These are phyloP conservation scores for Phialophora verrucosa DNA, from an alignment of 2,329 filamentous ascomycete genomes.

Conservation along the genomic window DNA sequence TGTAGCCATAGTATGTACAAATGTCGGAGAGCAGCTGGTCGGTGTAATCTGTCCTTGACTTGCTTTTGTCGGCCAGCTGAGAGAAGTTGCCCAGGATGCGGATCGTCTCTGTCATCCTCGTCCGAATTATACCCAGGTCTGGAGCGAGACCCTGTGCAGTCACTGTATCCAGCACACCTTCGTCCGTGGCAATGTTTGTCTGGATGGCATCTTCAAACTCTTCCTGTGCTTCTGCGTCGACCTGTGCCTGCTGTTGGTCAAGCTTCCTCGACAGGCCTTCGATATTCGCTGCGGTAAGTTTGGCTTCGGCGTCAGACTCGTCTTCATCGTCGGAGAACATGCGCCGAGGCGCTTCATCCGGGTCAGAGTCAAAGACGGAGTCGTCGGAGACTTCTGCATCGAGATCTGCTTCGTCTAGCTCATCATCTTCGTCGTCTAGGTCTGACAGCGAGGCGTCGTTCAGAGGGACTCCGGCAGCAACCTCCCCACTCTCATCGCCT, in stretches of 20 bases:
- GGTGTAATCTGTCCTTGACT: constrained; percentile 87
- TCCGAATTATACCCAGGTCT: constrained; percentile 85
- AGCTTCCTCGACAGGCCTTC: constrained; percentile 86
- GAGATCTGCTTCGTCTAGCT: constrained; percentile 41
- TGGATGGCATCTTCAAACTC: constrained; percentile 88
- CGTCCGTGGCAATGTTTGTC: constrained; percentile 87
- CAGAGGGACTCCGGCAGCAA: constrained; percentile 55
- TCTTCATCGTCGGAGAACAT: constrained; percentile 97
- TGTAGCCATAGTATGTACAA: constrained; percentile 96
- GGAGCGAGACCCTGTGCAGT: constrained; percentile 75
- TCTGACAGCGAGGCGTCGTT: constrained; percentile 45
- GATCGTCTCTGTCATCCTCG: constrained; percentile 89
- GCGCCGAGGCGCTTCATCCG: constrained; percentile 61
- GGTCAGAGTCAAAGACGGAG: constrained; percentile 73
- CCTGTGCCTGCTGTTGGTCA: constrained; percentile 75
- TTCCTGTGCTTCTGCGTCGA: constrained; percentile 80
- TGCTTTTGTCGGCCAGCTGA: constrained; percentile 76
- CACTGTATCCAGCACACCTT: constrained; percentile 66
- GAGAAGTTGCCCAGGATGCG: constrained; percentile 88
- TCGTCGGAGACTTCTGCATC: constrained; percentile 59
- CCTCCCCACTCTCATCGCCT: constrained; percentile 48
- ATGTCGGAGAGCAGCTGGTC: constrained; percentile 87
- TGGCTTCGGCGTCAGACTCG: constrained; percentile 84
- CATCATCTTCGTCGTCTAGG: constrained; percentile 35
- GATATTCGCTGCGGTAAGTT: constrained; percentile 93